These are phyloP conservation scores for Stachybotrys chlorohalonatus DNA, from an alignment of 2,329 filamentous ascomycete species.

Conservation along the genomic window DNA sequence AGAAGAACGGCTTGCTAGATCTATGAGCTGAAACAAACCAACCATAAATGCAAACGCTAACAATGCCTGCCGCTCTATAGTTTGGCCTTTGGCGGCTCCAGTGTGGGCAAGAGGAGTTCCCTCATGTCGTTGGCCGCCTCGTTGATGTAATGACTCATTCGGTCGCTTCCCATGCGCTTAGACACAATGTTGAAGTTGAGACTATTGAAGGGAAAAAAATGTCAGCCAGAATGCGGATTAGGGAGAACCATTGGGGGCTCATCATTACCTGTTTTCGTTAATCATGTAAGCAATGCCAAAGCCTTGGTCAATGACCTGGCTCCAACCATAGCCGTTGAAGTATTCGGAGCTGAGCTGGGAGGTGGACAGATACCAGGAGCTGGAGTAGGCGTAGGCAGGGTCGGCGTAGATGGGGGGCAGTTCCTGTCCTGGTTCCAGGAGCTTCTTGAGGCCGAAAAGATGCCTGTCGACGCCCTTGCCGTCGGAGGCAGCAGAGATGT, in stretches of 20 bases:
- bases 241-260: not conserved
- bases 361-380: constrained; percentile 81
- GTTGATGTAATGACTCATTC: constrained; percentile 93
- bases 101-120: constrained; percentile 71
- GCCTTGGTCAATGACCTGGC: constrained; percentile 89
- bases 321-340: constrained; percentile 99
- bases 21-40: not conserved
- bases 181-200: constrained; percentile 97
- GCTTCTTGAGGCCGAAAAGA: constrained; percentile 93
- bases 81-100: constrained; percentile 79
- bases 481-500: constrained; percentile 81
- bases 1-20: not conserved
- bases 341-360: constrained; percentile 91
- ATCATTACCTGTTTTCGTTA: constrained; percentile 79
- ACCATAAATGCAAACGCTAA: not conserved
- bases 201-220: constrained; percentile 32
- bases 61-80: constrained; percentile 42
- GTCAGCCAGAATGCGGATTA: not conserved
- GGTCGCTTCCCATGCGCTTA: constrained; percentile 81
- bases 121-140: constrained; percentile 88
- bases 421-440: constrained; percentile 71
- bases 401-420: constrained; percentile 79
- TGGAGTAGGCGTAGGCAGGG: constrained; percentile 73
- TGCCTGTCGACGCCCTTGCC: constrained; percentile 93
- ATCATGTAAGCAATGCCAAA: constrained; percentile 99